Percentiles rank a stretch among this genome's conserved stretches.
phyloP scores from a whole-genome alignment of 2,329 filamentous ascomycete species.

The Tolypocladium ovalisporum region DNA sequence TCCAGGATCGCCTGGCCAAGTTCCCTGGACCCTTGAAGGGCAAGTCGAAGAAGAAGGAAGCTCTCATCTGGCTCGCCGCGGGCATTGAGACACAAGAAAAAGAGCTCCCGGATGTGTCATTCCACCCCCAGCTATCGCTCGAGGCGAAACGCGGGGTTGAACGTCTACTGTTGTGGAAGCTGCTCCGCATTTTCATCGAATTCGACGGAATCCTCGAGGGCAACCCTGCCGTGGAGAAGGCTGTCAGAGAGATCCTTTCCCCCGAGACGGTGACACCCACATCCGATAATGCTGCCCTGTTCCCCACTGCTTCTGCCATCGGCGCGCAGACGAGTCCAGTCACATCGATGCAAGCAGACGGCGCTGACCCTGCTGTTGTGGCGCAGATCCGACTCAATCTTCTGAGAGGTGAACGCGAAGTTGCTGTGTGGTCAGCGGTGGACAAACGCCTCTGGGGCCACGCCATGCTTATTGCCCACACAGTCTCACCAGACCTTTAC shows the following conservation, averaged over 20 bases:
- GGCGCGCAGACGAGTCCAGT: conserved; percentile 13
- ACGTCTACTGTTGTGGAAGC: conserved; percentile 76
- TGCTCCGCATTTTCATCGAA: conserved; percentile 72
- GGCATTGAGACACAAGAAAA: conserved; percentile 68
- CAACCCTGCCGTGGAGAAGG: conserved; percentile 57
- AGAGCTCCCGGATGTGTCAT: conserved; percentile 35
- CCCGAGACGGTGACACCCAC: conserved; percentile 31
- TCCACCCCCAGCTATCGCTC: conserved; percentile 39
- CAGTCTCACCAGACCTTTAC: conserved; percentile 72
- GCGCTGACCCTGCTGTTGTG: conserved; percentile 57
- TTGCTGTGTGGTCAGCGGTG: conserved; percentile 85
- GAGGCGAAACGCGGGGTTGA: conserved; percentile 67
- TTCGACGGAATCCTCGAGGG: conserved; percentile 76
- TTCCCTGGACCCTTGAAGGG: conserved; percentile 85
- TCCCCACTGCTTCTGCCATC: conserved; percentile 12
- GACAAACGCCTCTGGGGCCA: conserved; percentile 95
- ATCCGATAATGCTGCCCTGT: conserved; percentile 13
- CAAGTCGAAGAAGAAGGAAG: conserved; percentile 94
- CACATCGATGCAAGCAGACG: conserved; percentile 44
- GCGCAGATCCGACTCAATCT: conserved; percentile 64
- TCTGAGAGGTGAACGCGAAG: conserved; percentile 72
- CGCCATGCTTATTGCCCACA: conserved; percentile 77
- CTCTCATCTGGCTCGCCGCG: conserved; percentile 64
- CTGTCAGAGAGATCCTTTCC: conserved; percentile 63
- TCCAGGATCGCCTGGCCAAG: conserved; percentile 61